Evolutionary conservation across 331 rosid genomes (phyloP).

Genomic region (Arachis monticola): DNA sequence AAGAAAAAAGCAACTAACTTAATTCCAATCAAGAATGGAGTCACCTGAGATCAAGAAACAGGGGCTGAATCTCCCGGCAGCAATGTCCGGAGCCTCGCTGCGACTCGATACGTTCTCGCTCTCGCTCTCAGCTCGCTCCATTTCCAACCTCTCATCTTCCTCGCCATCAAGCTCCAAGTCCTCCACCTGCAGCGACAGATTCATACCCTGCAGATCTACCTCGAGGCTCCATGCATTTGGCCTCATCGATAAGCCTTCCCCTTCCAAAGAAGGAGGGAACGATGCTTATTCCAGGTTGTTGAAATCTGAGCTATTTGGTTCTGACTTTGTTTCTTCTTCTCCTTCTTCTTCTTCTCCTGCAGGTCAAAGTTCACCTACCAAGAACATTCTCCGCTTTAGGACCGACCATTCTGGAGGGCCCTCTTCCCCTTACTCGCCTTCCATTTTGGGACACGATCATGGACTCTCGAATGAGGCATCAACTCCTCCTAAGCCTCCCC

Average conservation of each 20-base stretch:
- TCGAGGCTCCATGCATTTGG: slow-evolving; percentile 93
- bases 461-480: slow-evolving; percentile 59
- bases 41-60: slow-evolving; percentile 61
- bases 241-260: slow-evolving; percentile 73
- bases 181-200: slow-evolving; percentile 83
- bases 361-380: slow-evolving; percentile 71
- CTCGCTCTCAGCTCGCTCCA: slow-evolving; percentile 53
- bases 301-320: slow-evolving; percentile 82
- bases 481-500: slow-evolving; percentile 93
- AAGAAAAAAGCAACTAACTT: neutral
- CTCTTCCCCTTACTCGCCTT: slow-evolving; percentile 82
- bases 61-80: slow-evolving; percentile 84
- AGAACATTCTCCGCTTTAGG: slow-evolving; percentile 88
- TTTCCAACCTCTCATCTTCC: slow-evolving; percentile 62
- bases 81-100: slow-evolving; percentile 77
- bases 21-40: slow-evolving; percentile 56
- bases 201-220: slow-evolving; percentile 94
- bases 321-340: slow-evolving; percentile 86
- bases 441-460: slow-evolving; percentile 60
- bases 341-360: slow-evolving; percentile 77
- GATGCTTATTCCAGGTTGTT: slow-evolving; percentile 78
- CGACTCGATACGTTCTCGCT: slow-evolving; percentile 66
- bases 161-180: slow-evolving; percentile 51
- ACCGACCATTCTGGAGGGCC: slow-evolving; percentile 71
- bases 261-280: slow-evolving; percentile 83